A percentile compares a stretch with the other conserved stretches of the same genome.
phyloP scores from a whole-genome alignment of 768 basidiomycete genomes.

The Hemileccinum impolitum region DNA sequence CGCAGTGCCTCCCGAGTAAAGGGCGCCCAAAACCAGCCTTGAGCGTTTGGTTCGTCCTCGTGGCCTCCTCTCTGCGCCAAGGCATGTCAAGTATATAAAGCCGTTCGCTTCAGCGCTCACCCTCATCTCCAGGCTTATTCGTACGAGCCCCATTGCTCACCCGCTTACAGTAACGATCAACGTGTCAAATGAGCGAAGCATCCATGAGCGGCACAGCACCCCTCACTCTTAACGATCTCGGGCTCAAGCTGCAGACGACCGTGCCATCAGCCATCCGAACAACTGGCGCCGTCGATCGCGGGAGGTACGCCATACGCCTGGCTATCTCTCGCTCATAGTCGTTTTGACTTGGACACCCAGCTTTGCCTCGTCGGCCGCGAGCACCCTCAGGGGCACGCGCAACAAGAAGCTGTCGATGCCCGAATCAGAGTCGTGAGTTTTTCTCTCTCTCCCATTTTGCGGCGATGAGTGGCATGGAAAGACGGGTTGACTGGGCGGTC shows the following conservation, averaged over 20 bases:
- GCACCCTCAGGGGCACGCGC: constrained; percentile 18
- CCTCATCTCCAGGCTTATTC: too few relatives aligned
- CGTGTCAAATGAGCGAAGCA: constrained; percentile 1
- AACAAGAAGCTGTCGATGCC: neutral
- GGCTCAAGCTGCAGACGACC: constrained; percentile 7
- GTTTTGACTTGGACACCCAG: too few relatives aligned
- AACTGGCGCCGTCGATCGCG: neutral
- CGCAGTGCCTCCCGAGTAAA: too few relatives aligned
- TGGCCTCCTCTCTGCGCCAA: neutral
- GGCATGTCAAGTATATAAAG: neutral
- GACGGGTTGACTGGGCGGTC: constrained; percentile 1
- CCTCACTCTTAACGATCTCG: neutral
- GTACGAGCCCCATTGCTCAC: too few relatives aligned
- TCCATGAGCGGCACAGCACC: neutral
- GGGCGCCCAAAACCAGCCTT: too few relatives aligned
- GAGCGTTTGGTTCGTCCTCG: neutral
- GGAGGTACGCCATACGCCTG: constrained; percentile 8
- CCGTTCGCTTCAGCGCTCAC: neutral
- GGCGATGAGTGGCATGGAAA: too few relatives aligned
- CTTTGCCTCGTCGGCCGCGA: neutral
- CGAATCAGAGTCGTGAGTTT: constrained; percentile 9
- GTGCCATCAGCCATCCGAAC: constrained; percentile 16
- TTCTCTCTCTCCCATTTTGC: neutral
- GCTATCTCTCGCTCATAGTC: neutral
- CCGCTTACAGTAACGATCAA: too few relatives aligned